Evolutionary conservation across 306 rosid species (phyloP).

Genomic region (Fragaria iinumae): DNA sequence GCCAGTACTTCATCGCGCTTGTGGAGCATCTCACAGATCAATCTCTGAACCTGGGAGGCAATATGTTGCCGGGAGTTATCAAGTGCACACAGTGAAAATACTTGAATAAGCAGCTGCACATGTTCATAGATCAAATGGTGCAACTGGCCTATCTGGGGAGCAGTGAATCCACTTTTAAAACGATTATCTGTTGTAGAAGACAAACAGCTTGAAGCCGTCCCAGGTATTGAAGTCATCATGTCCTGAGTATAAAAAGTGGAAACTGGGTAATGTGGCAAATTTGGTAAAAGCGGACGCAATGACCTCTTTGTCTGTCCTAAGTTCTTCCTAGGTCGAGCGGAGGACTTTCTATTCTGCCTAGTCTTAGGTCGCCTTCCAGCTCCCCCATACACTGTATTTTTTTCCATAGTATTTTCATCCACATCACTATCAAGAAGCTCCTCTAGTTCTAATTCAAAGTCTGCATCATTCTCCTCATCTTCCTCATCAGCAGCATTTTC

Average conservation of each 20-base stretch:
- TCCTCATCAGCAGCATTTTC: slow-evolving; percentile 68
- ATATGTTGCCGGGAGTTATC: slow-evolving; percentile 74
- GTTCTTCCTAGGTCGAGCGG: slow-evolving; percentile 45
- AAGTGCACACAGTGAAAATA: slow-evolving; percentile 67
- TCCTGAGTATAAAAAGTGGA: slow-evolving; percentile 34
- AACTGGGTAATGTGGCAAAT: slow-evolving; percentile 46
- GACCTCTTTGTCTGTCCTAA: slow-evolving; percentile 61
- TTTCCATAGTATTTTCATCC: slow-evolving; percentile 48
- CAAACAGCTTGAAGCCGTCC: slow-evolving; percentile 34
- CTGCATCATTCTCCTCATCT: slow-evolving; percentile 92
- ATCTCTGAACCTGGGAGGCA: slow-evolving; percentile 76
- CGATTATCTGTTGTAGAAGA: slow-evolving; percentile 49
- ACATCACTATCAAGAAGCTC: slow-evolving; percentile 86
- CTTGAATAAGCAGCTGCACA: slow-evolving; percentile 91
- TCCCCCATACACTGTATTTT: slow-evolving; percentile 41
- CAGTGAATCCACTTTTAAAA: slow-evolving; percentile 74
- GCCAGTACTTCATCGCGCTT: slow-evolving; percentile 58
- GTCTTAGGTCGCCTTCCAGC: slow-evolving; percentile 81
- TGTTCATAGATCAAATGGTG: slow-evolving; percentile 83
- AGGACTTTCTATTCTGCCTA: slow-evolving; percentile 62
- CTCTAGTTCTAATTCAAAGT: slow-evolving; percentile 95
- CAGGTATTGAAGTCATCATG: slow-evolving; percentile 49
- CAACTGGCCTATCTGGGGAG: slow-evolving; percentile 77
- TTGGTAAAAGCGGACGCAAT: slow-evolving; percentile 79
- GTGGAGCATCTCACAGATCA: slow-evolving; percentile 75